Evolutionary conservation across 306 rosid genomes (phyloP), one percentile per base, ranked within the genome.

Genomic region (Bauhinia variegata): DNA sequence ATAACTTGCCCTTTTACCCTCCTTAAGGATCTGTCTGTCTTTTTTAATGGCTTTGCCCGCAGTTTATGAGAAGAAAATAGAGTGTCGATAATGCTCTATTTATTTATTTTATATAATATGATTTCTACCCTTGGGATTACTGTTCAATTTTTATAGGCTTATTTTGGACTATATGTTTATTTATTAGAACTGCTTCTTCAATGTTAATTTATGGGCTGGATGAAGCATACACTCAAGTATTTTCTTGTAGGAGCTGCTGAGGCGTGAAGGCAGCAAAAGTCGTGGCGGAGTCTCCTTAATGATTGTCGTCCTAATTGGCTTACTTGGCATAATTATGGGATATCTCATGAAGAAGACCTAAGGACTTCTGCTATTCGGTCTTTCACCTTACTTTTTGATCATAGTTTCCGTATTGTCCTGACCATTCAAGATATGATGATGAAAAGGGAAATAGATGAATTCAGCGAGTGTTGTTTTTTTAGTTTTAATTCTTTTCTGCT

Each of bases 171-270:
- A 42, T 39, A 14, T 37, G 12, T 23, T 42, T 23, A 28, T 54
- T 42, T 5, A 11, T 23, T 17, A 59, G 8, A 38, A 30, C 46
- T 58, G 48, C 61, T 76, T 55, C 71, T 17, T 6, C 19, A 23
- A 23, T 23, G 58, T 62, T 60, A 48, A 49, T 61, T 54, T 60
- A n/a, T 67, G 65, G 54, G 19, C 30, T 14, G 57, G n/a, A 50
- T 47, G 46, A 36, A 64, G 36, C 44, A 38, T 41, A 49, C 63
- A 51, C 54, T 54, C 7, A 12, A 67, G 15, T 23, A 57, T 58
- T 69, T 71, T 68, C 43, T 38, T 84, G 87, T 71, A 93, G 98
- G 97, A 89, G 50, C 85, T 88, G 50, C 80, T 93, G 89, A 89
- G 68, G 83, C 89, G 87, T 15, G 86, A 84, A 62, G 68, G 78